Percentiles rank a stretch among this genome's conserved stretches.
Conservation (phyloP, 2,329 filamentous ascomycete genomes). For the Colletotrichum tamarilloi region DNA sequence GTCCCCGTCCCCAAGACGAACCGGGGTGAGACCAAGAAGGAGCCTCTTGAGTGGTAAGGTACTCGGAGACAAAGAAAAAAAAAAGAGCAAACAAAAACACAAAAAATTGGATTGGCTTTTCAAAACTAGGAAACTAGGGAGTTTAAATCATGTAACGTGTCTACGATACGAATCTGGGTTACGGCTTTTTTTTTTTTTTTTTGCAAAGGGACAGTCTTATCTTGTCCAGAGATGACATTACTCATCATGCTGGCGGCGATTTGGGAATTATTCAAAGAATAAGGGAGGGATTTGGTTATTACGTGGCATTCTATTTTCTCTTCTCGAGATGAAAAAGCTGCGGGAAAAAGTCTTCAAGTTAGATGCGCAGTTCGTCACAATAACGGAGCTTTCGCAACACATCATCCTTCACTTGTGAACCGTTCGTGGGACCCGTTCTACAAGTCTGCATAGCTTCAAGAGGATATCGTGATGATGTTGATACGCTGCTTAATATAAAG, state of each 20-base stretch:
- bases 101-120: conserved; percentile 13
- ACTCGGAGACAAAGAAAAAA: not conserved
- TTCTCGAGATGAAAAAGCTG: not conserved
- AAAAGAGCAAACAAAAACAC: not conserved
- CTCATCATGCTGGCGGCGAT: conserved; percentile 15
- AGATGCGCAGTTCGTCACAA: conserved; percentile 11
- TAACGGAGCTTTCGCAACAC: conserved; percentile 9
- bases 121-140: not conserved
- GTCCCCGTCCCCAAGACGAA: conserved; percentile 88
- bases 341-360: conserved; percentile 13
- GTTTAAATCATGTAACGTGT: conserved; percentile 31
- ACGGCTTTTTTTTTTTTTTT: conserved; percentile 17
- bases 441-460: not conserved
- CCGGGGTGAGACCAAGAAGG: conserved; percentile 82
- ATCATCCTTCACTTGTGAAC: not conserved
- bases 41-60: conserved; percentile 88
- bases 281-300: conserved; percentile 9
- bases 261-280: conserved; percentile 7
- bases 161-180: conserved; percentile 27
- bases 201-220: conserved; percentile 2
- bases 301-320: conserved; percentile 3
- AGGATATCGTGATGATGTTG: not conserved
- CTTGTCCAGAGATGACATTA: not conserved
- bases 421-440: too few relatives aligned
- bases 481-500: too few relatives aligned